These are phyloP conservation scores for Endotrypanum monterogeii DNA, from an alignment of 208 protist genomes.

Conservation along the genomic window DNA sequence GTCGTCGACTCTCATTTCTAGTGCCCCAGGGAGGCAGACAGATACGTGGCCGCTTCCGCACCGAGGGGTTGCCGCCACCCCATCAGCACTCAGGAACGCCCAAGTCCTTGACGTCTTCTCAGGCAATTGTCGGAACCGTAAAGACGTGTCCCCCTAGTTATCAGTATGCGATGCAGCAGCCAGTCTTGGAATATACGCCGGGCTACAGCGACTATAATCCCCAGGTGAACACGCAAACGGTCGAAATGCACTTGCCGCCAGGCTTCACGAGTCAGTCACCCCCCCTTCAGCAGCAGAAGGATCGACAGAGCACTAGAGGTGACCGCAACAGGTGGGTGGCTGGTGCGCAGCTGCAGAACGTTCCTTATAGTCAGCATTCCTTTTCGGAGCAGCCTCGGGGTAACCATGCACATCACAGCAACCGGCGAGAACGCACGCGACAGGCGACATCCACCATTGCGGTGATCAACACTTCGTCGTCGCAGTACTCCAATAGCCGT, in stretches of 20 bases:
- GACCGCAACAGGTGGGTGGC: not conserved
- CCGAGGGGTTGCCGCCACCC: constrained; percentile 7
- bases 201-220: constrained; percentile 32
- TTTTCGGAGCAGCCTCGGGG: constrained; percentile 1
- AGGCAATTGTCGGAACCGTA: not conserved
- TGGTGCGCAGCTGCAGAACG: not conserved
- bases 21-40: constrained; percentile 7
- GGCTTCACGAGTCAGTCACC: constrained; percentile 21
- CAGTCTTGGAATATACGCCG: constrained; percentile 19
- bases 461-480: not conserved
- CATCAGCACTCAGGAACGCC: not conserved
- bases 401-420: not conserved
- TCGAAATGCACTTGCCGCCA: constrained; percentile 26
- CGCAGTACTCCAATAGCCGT: not conserved
- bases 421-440: constrained; percentile 2
- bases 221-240: constrained; percentile 37
- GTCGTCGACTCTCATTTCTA: constrained; percentile 22
- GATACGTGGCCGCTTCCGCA: constrained; percentile 12
- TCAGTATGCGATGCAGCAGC: constrained; percentile 8
- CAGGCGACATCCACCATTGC: not conserved
- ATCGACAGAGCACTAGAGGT: not conserved
- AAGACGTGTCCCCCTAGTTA: constrained; percentile 7
- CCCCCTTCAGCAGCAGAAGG: not conserved
- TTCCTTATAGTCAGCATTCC: not conserved
- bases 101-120: not conserved